A percentile compares a stretch with the other conserved stretches of the same genome.
phyloP scores from a whole-genome alignment of 2,329 filamentous ascomycete species.

The Parastagonospora avenae region DNA sequence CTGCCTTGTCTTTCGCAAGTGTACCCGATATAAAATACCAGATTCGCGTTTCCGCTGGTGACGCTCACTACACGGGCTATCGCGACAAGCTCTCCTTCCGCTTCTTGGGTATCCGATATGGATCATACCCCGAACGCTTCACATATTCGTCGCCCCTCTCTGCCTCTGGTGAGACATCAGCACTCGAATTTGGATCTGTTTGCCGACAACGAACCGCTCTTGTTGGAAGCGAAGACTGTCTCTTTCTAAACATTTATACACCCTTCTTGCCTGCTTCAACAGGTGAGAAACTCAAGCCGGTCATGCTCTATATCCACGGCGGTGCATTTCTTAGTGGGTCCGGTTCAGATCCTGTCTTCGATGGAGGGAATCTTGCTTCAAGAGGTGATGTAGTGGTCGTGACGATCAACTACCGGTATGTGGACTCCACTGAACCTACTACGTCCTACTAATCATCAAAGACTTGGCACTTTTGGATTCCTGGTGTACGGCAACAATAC shows the following conservation, averaged over 20 bases:
- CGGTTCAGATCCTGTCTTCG: not conserved
- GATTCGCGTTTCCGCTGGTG: not conserved
- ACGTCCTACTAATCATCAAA: not conserved
- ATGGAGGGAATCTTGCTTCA: not conserved
- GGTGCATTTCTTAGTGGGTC: not conserved
- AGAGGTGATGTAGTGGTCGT: not conserved
- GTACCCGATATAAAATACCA: not conserved
- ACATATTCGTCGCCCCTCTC: not conserved
- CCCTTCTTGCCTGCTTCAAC: not conserved
- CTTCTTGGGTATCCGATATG: not conserved
- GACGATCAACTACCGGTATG: not conserved
- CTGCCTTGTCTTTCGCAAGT: not conserved
- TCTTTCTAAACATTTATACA: not conserved
- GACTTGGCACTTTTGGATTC: not conserved
- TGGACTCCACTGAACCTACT: not conserved
- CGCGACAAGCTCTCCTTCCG: not conserved
- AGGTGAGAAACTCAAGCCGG: not conserved
- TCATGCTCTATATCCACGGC: not conserved
- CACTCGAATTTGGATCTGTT: not conserved
- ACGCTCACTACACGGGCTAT: not conserved
- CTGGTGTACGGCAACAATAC: not conserved
- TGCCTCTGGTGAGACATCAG: not conserved
- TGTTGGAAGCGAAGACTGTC: not conserved
- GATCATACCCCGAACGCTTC: not conserved
- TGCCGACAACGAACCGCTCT: not conserved